These are phyloP conservation scores for Cyclotella baltica DNA, from an alignment of 108 stramenopile genomes.

Conservation along the genomic window DNA sequence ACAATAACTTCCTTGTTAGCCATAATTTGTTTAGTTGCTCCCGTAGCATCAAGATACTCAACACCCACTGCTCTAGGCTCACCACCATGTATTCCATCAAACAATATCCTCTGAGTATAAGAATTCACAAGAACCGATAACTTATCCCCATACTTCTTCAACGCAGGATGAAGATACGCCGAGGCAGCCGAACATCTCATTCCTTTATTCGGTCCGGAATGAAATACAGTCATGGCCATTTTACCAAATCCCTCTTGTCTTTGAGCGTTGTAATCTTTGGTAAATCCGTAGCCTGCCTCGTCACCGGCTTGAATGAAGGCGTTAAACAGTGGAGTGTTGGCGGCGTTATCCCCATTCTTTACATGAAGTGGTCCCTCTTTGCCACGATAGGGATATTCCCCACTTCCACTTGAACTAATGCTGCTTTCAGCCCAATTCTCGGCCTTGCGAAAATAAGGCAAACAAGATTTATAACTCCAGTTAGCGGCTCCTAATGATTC, in stretches of 20 bases:
- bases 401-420: too few relatives aligned
- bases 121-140: not conserved
- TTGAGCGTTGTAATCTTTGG: constrained; percentile 45
- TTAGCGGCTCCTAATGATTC: constrained; percentile 29
- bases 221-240: constrained; percentile 42
- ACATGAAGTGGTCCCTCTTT: constrained; percentile 50
- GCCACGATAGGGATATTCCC: constrained; percentile 21
- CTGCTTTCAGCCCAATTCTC: constrained; percentile 40
- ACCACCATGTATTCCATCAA: not conserved
- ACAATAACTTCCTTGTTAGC: constrained; percentile 67
- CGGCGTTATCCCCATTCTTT: constrained; percentile 33
- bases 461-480: constrained; percentile 47
- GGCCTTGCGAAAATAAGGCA: constrained; percentile 52
- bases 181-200: constrained; percentile 11
- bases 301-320: constrained; percentile 44
- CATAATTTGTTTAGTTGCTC: not conserved
- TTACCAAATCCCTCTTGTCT: constrained; percentile 47
- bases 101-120: not conserved
- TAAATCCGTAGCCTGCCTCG: constrained; percentile 51
- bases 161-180: constrained; percentile 29
- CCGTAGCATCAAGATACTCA: constrained; percentile 6
- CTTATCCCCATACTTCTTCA: constrained; percentile 4
- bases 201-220: constrained; percentile 15
- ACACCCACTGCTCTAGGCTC: not conserved
- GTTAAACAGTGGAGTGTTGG: constrained; percentile 37